These are phyloP conservation scores for Ophiostoma piceae DNA, from an alignment of 2,329 filamentous ascomycete genomes.

Conservation along the genomic window DNA sequence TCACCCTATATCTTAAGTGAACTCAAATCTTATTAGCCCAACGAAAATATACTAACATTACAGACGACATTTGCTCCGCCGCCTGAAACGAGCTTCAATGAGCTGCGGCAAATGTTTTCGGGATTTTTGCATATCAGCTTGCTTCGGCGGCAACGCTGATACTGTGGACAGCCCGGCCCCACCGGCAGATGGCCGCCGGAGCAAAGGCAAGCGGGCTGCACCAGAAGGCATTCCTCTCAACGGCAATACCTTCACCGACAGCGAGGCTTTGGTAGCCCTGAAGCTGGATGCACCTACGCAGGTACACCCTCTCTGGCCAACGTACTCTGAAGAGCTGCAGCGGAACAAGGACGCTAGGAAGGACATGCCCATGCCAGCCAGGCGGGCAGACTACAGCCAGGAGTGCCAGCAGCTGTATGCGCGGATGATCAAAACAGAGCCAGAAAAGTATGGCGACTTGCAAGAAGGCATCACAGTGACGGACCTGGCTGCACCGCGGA, in stretches of 20 bases:
- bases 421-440: background rate
- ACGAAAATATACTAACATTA: background rate
- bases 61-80: background rate
- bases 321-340: background rate
- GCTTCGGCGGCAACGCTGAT: conserved; percentile 4
- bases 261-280: background rate
- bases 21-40: too few relatives aligned
- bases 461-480: background rate
- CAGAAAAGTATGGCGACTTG: background rate
- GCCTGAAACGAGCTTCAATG: background rate
- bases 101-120: conserved; percentile 1
- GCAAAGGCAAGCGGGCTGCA: background rate
- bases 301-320: background rate
- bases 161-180: background rate
- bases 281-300: background rate
- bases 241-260: background rate
- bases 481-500: background rate
- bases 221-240: too few relatives aligned
- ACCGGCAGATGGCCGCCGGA: background rate
- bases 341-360: background rate
- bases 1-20: background rate
- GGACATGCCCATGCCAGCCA: background rate
- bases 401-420: background rate
- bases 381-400: background rate
- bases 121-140: background rate